These are phyloP conservation scores for Mycocentrospora acerina DNA, from an alignment of 2,329 filamentous ascomycete genomes.

Conservation along the genomic window DNA sequence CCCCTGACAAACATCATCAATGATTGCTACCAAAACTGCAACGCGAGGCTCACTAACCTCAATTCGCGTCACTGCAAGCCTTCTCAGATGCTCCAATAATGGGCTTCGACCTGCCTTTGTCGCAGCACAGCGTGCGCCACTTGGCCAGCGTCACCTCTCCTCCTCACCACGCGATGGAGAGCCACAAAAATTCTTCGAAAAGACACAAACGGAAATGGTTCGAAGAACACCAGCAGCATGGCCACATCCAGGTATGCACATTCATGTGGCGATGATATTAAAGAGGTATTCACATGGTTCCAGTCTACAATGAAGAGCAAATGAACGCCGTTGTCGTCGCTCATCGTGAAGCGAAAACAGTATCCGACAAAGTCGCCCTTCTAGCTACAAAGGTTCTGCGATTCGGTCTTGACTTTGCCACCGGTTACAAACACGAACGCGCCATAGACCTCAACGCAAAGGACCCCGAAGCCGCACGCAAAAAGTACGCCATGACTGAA, in stretches of 20 bases:
- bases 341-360: conserved; percentile 71
- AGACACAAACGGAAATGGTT: conserved; percentile 48
- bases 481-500: conserved; percentile 72
- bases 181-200: conserved; percentile 50
- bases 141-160: conserved; percentile 44
- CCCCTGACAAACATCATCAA: conserved; percentile 11
- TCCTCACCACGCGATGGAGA: conserved; percentile 35
- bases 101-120: conserved; percentile 37
- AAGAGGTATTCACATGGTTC: conserved; percentile 8
- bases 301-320: conserved; percentile 72
- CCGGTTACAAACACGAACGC: conserved; percentile 74
- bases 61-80: conserved; percentile 39
- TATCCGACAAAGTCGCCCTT: conserved; percentile 78
- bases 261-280: not conserved
- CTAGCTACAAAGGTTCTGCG: conserved; percentile 73
- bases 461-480: conserved; percentile 55
- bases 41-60: conserved; percentile 32
- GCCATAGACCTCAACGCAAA: conserved; percentile 42
- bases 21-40: conserved; percentile 31
- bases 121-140: conserved; percentile 29
- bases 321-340: conserved; percentile 74
- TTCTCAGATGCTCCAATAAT: conserved; percentile 42
- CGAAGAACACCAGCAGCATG: conserved; percentile 51
- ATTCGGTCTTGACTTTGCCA: conserved; percentile 78
- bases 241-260: conserved; percentile 47